Evolutionary conservation across 1,284 basidiomycete genomes (phyloP).

Genomic region (Rhizoctonia solani): DNA sequence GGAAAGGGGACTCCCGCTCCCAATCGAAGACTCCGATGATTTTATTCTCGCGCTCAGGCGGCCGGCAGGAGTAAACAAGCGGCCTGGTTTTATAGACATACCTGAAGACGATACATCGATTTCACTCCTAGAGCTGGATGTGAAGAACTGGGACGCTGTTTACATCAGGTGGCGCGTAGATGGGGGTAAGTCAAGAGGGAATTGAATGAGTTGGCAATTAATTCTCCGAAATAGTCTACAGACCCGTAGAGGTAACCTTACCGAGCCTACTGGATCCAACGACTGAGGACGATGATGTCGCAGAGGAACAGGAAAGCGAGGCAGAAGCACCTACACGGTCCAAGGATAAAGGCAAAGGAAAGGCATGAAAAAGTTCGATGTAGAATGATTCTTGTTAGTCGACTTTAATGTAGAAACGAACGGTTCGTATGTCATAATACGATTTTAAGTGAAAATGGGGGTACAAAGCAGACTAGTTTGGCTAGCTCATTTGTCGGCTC

Average conservation of each 20-base stretch:
- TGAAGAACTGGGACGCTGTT: conserved; percentile 26
- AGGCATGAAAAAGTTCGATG: too few species aligned
- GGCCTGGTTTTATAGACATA: conserved; percentile 9
- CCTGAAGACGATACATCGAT: conserved; percentile 16
- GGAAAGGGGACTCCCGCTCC: conserved; percentile 15
- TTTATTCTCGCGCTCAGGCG: conserved; percentile 12
- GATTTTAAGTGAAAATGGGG: too few species aligned
- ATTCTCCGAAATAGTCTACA: conserved; percentile 4
- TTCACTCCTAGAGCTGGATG: background rate
- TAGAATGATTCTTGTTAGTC: too few species aligned
- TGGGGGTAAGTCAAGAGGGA: conserved; percentile 1
- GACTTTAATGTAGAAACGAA: too few species aligned
- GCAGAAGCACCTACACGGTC: conserved; percentile 1
- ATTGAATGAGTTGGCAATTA: background rate
- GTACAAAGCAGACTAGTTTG: background rate
- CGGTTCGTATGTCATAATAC: too few species aligned
- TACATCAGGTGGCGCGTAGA: conserved; percentile 19
- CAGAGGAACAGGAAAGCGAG: conserved; percentile 34
- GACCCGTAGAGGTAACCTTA: conserved; percentile 27
- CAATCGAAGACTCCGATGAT: conserved; percentile 12
- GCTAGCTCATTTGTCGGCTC: conserved; percentile 10
- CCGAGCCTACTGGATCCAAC: conserved; percentile 7
- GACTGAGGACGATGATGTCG: conserved; percentile 39
- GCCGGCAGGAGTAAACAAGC: background rate
- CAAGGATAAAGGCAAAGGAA: conserved; percentile 10